Evolutionary conservation across 805 yeast species (phyloP).

Genomic region (Saccharomycopsis javanensis): DNA sequence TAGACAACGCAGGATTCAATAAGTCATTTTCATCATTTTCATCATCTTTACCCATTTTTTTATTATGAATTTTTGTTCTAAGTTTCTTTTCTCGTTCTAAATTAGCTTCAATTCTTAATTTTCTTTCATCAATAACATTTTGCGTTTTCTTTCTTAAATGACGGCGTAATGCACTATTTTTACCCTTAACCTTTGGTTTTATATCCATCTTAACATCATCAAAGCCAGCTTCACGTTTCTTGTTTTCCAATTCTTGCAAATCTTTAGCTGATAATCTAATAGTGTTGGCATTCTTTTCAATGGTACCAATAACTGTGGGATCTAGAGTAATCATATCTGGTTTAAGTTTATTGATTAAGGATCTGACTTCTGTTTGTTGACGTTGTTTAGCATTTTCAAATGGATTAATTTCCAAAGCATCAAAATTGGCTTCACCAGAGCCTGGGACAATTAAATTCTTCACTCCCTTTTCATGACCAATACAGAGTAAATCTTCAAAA

Average conservation of each 20-base stretch:
- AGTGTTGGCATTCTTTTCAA: conserved; percentile 57
- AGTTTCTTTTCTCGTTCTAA: conserved; percentile 63
- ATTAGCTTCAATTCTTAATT: conserved; percentile 29
- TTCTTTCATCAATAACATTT: conserved; percentile 24
- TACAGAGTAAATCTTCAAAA: conserved; percentile 90
- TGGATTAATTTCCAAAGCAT: conserved; percentile 88
- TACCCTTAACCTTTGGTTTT: conserved; percentile 62
- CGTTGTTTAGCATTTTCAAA: conserved; percentile 86
- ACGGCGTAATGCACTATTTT: conserved; percentile 75
- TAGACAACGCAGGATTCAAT: conserved; percentile 39
- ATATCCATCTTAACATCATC: conserved; percentile 43
- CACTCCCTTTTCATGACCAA: conserved; percentile 72
- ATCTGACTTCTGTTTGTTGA: conserved; percentile 84
- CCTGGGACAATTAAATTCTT: conserved; percentile 91
- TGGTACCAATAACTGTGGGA: conserved; percentile 78
- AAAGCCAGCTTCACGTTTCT: conserved; percentile 24
- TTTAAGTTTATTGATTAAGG: conserved; percentile 74
- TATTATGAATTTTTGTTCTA: conserved; percentile 38
- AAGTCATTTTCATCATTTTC: conserved; percentile 44
- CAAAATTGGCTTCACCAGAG: conserved; percentile 95
- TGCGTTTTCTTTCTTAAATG: conserved; percentile 33
- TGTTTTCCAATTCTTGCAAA: conserved; percentile 33
- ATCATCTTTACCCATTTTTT: not conserved
- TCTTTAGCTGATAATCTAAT: conserved; percentile 58
- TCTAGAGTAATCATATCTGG: conserved; percentile 91